Evolutionary conservation across 2,329 filamentous ascomycete species (phyloP), one percentile per base, ranked within the genome.

Genomic region (Thielaviopsis musarum): DNA sequence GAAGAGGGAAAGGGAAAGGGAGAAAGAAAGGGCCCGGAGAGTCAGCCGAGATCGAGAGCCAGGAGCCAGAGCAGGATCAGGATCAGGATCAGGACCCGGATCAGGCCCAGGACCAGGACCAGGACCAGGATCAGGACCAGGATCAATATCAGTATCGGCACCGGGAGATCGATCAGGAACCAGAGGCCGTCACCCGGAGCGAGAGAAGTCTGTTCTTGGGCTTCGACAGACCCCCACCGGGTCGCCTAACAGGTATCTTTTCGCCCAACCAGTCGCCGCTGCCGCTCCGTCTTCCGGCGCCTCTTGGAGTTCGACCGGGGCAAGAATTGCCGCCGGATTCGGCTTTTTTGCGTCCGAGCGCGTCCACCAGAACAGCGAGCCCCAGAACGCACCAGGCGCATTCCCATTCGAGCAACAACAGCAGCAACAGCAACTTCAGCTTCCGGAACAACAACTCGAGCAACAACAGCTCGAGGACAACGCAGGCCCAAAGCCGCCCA

Each of bases 191-290:
- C 28, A 57, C 48, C 21, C 52, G 56, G 59, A 61, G 59, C 57
- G 52, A 24, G 56, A 61, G 59, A 56, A 61, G 59, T 41, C 52
- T 61, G 21, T 58, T 61, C 26, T 45, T 61, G 26, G 59, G 56
- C 9, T 61, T 61, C 59, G 59, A 61, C 45, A 52, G 56, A 17
- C 59, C 59, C 9, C 59, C 59, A 10, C 34, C 28, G 59, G 59
- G 59, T 48, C 56, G 59, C 51, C 45, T 61, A 12, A 61, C 59
- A 45, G 59, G 59, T 15, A 30, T 59, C 34, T 57, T 52, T 52
- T 58, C 48, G 48, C 52, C 58, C 26, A 30, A 54, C 45, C 57
- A 51, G 49, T 53, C 51, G n/a, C 57, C 57, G 15, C 51, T 59
- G 38, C 57, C 57, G 21, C 57, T 24, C 19, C 48, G 52, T 19